Percentiles rank a stretch among this genome's conserved stretches.
phyloP scores from a whole-genome alignment of 345 rosid species.

The Salix arbutifolia region DNA sequence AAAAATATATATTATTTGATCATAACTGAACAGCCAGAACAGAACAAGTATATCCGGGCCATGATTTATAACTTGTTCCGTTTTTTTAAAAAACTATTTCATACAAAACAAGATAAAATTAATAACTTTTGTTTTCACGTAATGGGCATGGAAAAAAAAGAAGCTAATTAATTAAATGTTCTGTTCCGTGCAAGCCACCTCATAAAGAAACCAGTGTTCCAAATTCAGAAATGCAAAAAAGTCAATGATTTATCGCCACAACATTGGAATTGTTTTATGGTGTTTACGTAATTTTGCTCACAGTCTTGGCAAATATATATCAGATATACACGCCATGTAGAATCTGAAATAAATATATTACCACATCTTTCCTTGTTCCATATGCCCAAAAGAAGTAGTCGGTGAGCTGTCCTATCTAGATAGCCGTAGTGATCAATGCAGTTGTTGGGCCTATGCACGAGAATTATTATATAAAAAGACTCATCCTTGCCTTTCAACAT shows the following conservation, averaged over 20 bases:
- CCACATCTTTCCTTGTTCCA: background rate
- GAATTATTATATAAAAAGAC: background rate
- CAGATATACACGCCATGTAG: background rate
- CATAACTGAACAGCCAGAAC: no score
- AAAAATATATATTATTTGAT: no score
- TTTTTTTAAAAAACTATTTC: no score
- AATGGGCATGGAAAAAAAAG: no score
- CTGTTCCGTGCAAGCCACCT: no score
- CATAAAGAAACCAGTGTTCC: no score
- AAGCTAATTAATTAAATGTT: no score
- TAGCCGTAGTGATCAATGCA: background rate
- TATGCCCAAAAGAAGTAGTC: background rate
- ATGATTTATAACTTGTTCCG: no score
- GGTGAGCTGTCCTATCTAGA: constrained; percentile 2
- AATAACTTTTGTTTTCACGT: no score
- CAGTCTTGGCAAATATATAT: background rate
- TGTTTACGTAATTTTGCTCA: background rate
- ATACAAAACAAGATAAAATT: no score
- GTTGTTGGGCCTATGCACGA: background rate
- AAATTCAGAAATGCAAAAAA: background rate
- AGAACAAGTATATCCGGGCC: no score
- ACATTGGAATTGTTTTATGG: no score
- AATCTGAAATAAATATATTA: background rate
- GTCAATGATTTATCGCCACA: background rate
- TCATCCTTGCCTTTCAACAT: background rate